Evolutionary conservation across 306 rosid genomes (phyloP).

Genomic region (Cicer pinnatifidum): DNA sequence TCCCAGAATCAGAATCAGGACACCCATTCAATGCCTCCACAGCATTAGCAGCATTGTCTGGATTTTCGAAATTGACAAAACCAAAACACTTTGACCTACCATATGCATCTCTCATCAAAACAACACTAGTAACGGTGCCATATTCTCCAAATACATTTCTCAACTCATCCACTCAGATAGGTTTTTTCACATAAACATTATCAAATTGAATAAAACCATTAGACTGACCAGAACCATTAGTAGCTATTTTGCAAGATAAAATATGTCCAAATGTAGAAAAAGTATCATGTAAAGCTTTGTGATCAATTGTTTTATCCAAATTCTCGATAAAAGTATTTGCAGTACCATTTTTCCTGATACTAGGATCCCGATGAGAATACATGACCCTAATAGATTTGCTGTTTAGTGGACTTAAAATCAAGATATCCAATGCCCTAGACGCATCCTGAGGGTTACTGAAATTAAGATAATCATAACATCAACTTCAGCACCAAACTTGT

Average conservation of each 20-base stretch:
- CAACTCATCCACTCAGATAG: constrained; percentile 63
- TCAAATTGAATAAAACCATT: constrained; percentile 79
- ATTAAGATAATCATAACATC: constrained; percentile 77
- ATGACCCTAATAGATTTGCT: constrained; percentile 61
- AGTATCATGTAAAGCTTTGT: constrained; percentile 71
- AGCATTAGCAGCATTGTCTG: constrained; percentile 72
- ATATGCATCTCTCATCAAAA: constrained; percentile 68
- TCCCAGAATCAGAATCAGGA: too few species aligned
- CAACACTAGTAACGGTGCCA: constrained; percentile 56
- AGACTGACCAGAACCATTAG: constrained; percentile 57
- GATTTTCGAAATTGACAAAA: constrained; percentile 69
- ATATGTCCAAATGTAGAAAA: constrained; percentile 68
- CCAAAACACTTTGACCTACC: constrained; percentile 79
- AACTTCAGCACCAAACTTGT: background rate
- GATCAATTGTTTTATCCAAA: constrained; percentile 79
- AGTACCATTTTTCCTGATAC: constrained; percentile 68
- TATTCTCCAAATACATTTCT: constrained; percentile 50
- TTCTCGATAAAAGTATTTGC: constrained; percentile 73
- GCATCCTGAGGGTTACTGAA: constrained; percentile 65
- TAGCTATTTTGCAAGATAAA: constrained; percentile 67
- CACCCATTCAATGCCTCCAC: constrained; percentile 65
- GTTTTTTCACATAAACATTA: constrained; percentile 67
- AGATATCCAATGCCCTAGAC: constrained; percentile 48
- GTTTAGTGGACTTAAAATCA: constrained; percentile 69
- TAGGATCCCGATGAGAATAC: constrained; percentile 79